Conservation (phyloP, 2,329 filamentous ascomycete genomes). For the Colletotrichum sp. region DNA sequence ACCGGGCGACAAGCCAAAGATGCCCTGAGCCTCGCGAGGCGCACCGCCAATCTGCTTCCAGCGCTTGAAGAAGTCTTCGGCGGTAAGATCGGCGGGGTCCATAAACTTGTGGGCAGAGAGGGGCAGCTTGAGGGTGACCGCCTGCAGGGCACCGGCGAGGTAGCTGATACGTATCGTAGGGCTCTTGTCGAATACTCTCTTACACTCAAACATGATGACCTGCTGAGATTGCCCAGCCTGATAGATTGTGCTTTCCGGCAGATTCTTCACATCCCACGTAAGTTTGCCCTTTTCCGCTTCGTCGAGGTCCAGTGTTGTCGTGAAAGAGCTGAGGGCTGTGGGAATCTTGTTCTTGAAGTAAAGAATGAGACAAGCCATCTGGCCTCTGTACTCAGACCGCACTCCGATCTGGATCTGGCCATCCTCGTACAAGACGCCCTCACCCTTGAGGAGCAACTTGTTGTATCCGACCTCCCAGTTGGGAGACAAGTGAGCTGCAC, state of each 20-base stretch:
- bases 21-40: constrained; percentile 84
- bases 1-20: constrained; percentile 71
- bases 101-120: constrained; percentile 94
- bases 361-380: constrained; percentile 92
- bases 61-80: constrained; percentile 97
- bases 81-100: constrained; percentile 84
- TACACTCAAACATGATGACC: constrained; percentile 92
- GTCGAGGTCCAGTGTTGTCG: constrained; percentile 89
- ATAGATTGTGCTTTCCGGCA: constrained; percentile 82
- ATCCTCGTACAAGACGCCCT: constrained; percentile 94
- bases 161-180: constrained; percentile 96
- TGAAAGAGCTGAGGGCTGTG: constrained; percentile 85
- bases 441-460: constrained; percentile 76
- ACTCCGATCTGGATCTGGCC: constrained; percentile 91
- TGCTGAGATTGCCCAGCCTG: constrained; percentile 85
- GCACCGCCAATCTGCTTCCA: constrained; percentile 98
- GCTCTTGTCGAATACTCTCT: constrained; percentile 78
- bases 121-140: constrained; percentile 88
- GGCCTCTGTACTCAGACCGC: constrained; percentile 92
- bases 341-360: constrained; percentile 97
- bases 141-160: constrained; percentile 90
- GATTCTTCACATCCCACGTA: constrained; percentile 84
- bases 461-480: constrained; percentile 95
- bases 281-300: constrained; percentile 68
- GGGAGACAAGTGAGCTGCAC: constrained; percentile 88